These are phyloP conservation scores for Alectoria sarmentosa DNA, from an alignment of 495 filamentous ascomycete genomes.

Conservation along the genomic window DNA sequence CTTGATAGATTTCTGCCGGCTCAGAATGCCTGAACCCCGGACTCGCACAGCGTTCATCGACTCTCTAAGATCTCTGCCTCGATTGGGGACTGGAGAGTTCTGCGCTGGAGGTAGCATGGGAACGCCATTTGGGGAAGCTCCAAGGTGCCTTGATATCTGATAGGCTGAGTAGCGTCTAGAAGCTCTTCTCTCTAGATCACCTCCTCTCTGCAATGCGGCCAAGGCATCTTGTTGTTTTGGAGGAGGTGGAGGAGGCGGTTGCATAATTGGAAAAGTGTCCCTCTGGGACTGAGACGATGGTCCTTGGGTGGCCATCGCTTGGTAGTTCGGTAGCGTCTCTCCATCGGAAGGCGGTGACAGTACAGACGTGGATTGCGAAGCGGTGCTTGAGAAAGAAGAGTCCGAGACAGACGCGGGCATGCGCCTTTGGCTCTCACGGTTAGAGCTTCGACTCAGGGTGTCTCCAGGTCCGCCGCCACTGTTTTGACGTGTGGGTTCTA, in stretches of 20 bases:
- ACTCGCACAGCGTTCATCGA: conserved; percentile 86
- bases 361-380: conserved; percentile 61
- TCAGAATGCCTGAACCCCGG: conserved; percentile 61
- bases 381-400: conserved; percentile 58
- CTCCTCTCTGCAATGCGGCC: conserved; percentile 81
- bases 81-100: conserved; percentile 80
- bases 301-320: conserved; percentile 31
- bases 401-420: conserved; percentile 34
- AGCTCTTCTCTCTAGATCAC: conserved; percentile 86
- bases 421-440: conserved; percentile 44
- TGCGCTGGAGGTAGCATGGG: conserved; percentile 76
- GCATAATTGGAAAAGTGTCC: conserved; percentile 36
- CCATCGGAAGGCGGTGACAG: conserved; percentile 57
- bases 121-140: conserved; percentile 69
- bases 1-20: conserved; percentile 49
- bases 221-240: conserved; percentile 85
- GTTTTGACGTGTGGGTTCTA: conserved; percentile 18
- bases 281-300: conserved; percentile 30
- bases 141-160: conserved; percentile 90
- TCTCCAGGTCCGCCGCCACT: conserved; percentile 16
- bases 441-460: conserved; percentile 25
- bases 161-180: conserved; percentile 91
- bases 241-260: conserved; percentile 65
- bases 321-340: conserved; percentile 40
- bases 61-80: conserved; percentile 81